Base-by-base conservation (phyloP, 805 yeast genomes). In the Cyberlindnera amylophila region DNA sequence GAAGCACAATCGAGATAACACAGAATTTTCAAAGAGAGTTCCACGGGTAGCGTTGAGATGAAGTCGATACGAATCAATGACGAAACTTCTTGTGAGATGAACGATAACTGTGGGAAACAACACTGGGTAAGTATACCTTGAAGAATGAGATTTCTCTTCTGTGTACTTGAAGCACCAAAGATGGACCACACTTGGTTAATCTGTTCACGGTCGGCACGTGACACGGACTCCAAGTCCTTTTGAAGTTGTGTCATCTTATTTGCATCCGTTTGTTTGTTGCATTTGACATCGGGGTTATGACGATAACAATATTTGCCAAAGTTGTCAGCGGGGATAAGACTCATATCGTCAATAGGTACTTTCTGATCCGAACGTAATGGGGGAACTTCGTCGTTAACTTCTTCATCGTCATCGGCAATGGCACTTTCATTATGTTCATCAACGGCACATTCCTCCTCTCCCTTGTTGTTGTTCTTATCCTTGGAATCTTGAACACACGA, bases 41-140 rank as follows among this genome's bases (percentile, higher is more conserved):
- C 99, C 45, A 79, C 74, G 2, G 99, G 99, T 36, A 93, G 71
- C 6, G 89, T 81, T 32, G 85, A 71, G 27, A 93, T 79, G 58
- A 89, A 91, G 65, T 93, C 99, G 47, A 93, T 86, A 52, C 90
- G 81, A 46, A 93, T 84, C 55, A 93, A 69, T 32, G 79, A 74
- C 27, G 82, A 75, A 16, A 93, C 84, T 57, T 88, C 91, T 50
- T 84, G 81, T 1, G 95, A 77, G 4, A 91, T 77, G 46, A 81
- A 79, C n/a, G 96, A 86, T 16, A 93, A 70, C 58, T 90, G 96
- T 1, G 98, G 97, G 66, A 88, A 90, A 55, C 99, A 93, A 62
- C 98, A 88, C 61, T 88, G 96, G 4, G 87, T 72, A 34, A 93
- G 66, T 28, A 93, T 65, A 1, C 98, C 97, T 58, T 85, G 84